Evolutionary conservation across 768 basidiomycete species (phyloP).

Genomic region (Amanita fuliginea): DNA sequence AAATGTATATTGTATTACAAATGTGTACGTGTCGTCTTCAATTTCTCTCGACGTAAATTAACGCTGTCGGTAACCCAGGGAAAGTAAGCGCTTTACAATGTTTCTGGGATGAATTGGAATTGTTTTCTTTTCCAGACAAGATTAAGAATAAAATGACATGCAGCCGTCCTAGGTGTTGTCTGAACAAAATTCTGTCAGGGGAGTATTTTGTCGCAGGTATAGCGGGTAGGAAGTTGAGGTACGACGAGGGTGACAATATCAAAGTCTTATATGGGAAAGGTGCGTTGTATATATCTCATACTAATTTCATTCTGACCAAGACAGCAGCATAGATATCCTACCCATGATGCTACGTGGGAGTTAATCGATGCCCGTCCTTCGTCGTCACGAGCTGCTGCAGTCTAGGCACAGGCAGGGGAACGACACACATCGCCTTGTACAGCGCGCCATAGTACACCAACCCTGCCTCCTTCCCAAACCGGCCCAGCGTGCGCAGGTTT

Average conservation of each 20-base stretch:
- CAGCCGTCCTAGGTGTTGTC: conserved; percentile 19
- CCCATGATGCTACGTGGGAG: conserved; percentile 26
- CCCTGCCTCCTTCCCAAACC: conserved; percentile 81
- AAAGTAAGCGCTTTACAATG: neutral
- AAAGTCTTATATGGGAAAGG: conserved; percentile 25
- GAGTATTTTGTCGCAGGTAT: conserved; percentile 24
- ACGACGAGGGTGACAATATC: conserved; percentile 13
- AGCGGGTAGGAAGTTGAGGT: conserved; percentile 19
- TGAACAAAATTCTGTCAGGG: conserved; percentile 6
- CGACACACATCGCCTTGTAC: conserved; percentile 72
- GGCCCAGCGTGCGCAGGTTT: conserved; percentile 68
- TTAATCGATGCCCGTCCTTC: conserved; percentile 28
- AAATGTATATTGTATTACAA: conserved; percentile 24
- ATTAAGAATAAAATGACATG: conserved; percentile 8
- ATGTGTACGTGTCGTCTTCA: conserved; percentile 17
- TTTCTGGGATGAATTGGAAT: too few species aligned
- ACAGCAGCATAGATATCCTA: conserved; percentile 21
- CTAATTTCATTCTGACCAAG: neutral
- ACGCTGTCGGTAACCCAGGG: neutral
- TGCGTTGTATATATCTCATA: conserved; percentile 10
- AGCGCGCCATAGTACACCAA: conserved; percentile 89
- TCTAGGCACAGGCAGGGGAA: conserved; percentile 53
- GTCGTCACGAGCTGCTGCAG: conserved; percentile 34
- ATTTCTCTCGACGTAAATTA: neutral
- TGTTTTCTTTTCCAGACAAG: neutral